These are phyloP conservation scores for Gaillardinia entomophila DNA, from an alignment of 805 yeast species.

Conservation along the genomic window DNA sequence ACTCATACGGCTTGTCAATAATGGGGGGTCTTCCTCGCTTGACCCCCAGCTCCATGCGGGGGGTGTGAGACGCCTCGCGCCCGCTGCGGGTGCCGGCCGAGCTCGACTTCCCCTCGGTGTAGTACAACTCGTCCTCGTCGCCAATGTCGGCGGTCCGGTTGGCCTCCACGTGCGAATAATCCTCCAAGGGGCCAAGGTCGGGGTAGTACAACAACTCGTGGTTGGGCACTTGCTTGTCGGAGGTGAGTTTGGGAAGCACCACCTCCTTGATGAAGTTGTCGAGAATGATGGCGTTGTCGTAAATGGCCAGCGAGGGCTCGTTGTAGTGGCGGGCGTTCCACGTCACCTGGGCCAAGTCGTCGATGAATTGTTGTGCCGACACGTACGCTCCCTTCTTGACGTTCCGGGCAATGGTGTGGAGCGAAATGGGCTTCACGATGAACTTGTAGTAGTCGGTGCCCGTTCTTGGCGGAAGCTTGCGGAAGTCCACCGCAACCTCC, in stretches of 20 bases:
- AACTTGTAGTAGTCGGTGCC: slow-evolving; percentile 76
- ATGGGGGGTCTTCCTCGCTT: slow-evolving; percentile 90
- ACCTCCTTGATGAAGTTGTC: slow-evolving; percentile 45
- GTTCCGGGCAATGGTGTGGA: slow-evolving; percentile 61
- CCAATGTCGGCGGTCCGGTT: neutral
- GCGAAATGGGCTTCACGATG: slow-evolving; percentile 76
- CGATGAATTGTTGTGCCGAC: slow-evolving; percentile 62
- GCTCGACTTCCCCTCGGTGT: neutral
- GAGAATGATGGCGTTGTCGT: slow-evolving; percentile 59
- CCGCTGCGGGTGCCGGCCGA: neutral
- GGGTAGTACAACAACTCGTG: slow-evolving; percentile 45
- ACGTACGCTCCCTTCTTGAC: slow-evolving; percentile 50
- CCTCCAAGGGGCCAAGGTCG: slow-evolving; percentile 57
- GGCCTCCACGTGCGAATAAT: slow-evolving; percentile 4
- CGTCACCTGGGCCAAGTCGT: slow-evolving; percentile 75
- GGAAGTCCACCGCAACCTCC: slow-evolving; percentile 52
- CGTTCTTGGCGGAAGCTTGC: slow-evolving; percentile 65
- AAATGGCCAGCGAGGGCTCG: slow-evolving; percentile 60
- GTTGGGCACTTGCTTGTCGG: slow-evolving; percentile 33
- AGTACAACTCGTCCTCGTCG: neutral
- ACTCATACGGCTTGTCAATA: slow-evolving; percentile 87
- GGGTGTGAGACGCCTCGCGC: slow-evolving; percentile 1
- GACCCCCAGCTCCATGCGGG: slow-evolving; percentile 38
- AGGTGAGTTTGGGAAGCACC: slow-evolving; percentile 43
- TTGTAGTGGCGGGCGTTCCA: slow-evolving; percentile 90